Percentiles rank a stretch among this genome's conserved stretches.
Conservation (phyloP, 2,329 filamentous ascomycete genomes). For the Lasiodiplodia sp. region DNA sequence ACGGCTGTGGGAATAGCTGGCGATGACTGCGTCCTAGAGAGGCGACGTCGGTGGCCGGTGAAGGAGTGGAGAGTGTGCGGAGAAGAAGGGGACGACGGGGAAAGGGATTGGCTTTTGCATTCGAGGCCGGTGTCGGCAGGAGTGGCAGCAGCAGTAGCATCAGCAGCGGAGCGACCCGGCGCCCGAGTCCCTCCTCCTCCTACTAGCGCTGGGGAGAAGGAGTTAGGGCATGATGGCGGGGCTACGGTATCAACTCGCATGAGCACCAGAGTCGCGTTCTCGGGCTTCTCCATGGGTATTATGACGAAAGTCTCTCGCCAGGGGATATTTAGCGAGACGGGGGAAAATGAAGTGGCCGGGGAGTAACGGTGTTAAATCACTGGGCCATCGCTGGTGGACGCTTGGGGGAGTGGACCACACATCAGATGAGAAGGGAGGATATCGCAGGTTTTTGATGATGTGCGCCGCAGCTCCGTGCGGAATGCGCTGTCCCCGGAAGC, state of each 20-base stretch:
- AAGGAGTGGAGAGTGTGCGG: conserved; percentile 3
- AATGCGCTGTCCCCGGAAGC: not conserved
- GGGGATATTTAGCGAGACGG: conserved; percentile 1
- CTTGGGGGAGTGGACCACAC: not conserved
- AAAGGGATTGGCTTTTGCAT: not conserved
- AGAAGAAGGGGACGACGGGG: not conserved
- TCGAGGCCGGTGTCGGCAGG: not conserved
- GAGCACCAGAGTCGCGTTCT: conserved; percentile 20
- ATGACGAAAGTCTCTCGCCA: conserved; percentile 16
- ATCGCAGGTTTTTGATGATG: conserved; percentile 4
- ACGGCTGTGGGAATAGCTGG: conserved; percentile 3
- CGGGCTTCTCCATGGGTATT: conserved; percentile 17
- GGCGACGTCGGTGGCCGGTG: not conserved
- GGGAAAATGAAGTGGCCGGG: not conserved
- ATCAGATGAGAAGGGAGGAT: conserved; percentile 5
- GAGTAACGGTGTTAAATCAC: conserved; percentile 1
- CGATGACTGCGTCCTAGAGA: not conserved
- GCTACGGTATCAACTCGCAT: conserved; percentile 14
- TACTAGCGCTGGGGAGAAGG: not conserved
- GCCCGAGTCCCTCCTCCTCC: not conserved
- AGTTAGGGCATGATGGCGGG: not conserved
- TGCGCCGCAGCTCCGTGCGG: not conserved
- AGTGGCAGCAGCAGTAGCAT: not conserved
- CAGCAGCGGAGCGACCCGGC: not conserved
- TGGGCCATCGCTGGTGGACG: not conserved